Base-by-base conservation (phyloP, 257 asterid species). In the Penstemon barbatus region DNA sequence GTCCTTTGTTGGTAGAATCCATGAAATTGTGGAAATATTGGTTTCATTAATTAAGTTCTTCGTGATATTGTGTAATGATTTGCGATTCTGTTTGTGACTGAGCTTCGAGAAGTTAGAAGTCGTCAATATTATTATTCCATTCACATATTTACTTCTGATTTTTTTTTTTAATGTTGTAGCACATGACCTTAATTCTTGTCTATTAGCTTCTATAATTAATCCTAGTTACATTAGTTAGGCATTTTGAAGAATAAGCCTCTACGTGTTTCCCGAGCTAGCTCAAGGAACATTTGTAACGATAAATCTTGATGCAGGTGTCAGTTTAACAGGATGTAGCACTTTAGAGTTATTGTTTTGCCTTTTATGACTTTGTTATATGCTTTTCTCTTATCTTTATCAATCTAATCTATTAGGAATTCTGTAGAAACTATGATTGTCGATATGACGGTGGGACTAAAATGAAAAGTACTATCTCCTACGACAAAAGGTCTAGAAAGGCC, bases 221-320 rank as follows among this genome's bases (percentile, higher is more conserved):
- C 25, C 51, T 57, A 41, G 41, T 19, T 42, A 3, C 40, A 8
- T 38, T 48, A 8, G 43, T 45, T 36, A 40, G 45, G 18, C 18
- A 10, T 48, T 11, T 2, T 6, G 12, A n/a, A 69, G 60, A 42
- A 50, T 25, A 50, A 48, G 48, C 43, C 54, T n/a, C 8, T 7
- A 45, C 38, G 71, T 41, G 13, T 61, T 55, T 60, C 33, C 36
- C 71, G 12, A n/a, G 52, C 46, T 77, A 41, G 18, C 57, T 74
- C 63, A 5, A n/a, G 72, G 72, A 74, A 61, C 75, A 58, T 78
- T 67, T 57, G 50, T 57, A 68, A 10, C 51, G 25, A 48, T 62
- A 42, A 56, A 57, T 58, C 50, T 71, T 41, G 72, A 65, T 69
- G 52, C 44, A 60, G 61, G 58, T 25, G 39, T 33, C 65, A 15